Percentiles rank a stretch among this genome's conserved stretches.
These are phyloP conservation scores for Pyrus pyrifolia DNA, from an alignment of 306 rosid species.

Conservation along the genomic window DNA sequence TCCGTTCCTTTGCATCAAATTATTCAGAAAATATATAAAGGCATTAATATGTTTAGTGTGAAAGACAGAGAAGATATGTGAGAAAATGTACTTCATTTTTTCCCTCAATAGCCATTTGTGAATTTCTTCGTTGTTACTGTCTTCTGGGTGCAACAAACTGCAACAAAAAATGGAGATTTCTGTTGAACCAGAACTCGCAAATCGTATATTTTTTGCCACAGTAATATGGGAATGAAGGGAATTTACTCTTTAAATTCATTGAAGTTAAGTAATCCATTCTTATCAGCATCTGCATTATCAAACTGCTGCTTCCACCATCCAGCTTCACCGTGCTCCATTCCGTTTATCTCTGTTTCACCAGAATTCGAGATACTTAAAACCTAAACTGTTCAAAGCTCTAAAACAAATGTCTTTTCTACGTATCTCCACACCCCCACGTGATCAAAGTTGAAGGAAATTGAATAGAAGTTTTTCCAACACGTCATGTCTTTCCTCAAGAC, in stretches of 20 bases:
- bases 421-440: no score
- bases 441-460: not conserved
- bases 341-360: conserved; percentile 42
- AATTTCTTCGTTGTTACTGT: conserved; percentile 42
- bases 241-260: conserved; percentile 59
- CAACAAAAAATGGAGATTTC: not conserved
- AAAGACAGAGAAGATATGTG: not conserved
- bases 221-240: not conserved
- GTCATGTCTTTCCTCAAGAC: not conserved
- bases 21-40: not conserved
- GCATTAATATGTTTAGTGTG: not conserved
- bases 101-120: conserved; percentile 55
- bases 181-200: not conserved
- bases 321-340: conserved; percentile 57
- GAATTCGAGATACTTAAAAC: no score
- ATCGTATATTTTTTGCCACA: not conserved
- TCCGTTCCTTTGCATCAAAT: not conserved
- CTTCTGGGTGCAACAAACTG: conserved; percentile 82
- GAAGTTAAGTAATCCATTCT: conserved; percentile 45
- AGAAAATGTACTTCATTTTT: conserved; percentile 26
- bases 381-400: no score
- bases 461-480: not conserved
- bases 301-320: conserved; percentile 80
- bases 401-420: no score
- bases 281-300: conserved; percentile 49